Percentiles rank a stretch among this genome's conserved stretches.
phyloP scores from a whole-genome alignment of 352 stramenopile genomes.

The Phytophthora crassamura region DNA sequence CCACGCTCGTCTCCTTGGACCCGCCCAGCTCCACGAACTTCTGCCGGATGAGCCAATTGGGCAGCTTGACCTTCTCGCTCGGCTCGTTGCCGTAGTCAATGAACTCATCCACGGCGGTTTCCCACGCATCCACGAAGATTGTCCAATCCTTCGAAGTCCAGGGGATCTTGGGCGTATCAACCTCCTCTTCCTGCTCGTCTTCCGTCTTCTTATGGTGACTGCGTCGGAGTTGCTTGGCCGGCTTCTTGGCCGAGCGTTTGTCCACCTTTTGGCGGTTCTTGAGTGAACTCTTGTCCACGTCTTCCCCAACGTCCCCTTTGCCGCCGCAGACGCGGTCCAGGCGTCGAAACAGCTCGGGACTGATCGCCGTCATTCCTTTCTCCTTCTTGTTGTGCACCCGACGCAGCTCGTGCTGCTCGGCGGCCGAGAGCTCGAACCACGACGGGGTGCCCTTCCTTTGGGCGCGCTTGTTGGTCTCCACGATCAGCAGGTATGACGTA shows the following conservation, averaged over 20 bases:
- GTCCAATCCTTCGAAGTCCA: slow-evolving; percentile 39
- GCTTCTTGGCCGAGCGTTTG: slow-evolving; percentile 10
- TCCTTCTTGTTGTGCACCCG: slow-evolving; percentile 33
- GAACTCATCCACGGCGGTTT: slow-evolving; percentile 46
- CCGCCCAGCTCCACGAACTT: slow-evolving; percentile 41
- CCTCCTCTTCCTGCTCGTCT: slow-evolving; percentile 15
- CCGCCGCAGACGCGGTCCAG: slow-evolving; percentile 38
- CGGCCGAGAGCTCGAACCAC: slow-evolving; percentile 43
- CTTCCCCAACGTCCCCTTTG: not conserved
- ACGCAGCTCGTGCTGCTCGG: slow-evolving; percentile 40
- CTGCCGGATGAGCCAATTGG: slow-evolving; percentile 52
- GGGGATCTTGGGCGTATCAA: slow-evolving; percentile 7
- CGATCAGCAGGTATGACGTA: slow-evolving; percentile 41
- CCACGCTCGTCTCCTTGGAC: slow-evolving; percentile 37
- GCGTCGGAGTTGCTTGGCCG: slow-evolving; percentile 5
- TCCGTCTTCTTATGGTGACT: slow-evolving; percentile 25
- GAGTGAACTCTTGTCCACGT: too few species aligned
- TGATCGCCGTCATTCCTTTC: slow-evolving; percentile 38
- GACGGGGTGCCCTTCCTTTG: slow-evolving; percentile 9
- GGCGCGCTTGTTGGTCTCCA: slow-evolving; percentile 34
- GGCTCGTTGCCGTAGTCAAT: slow-evolving; percentile 37
- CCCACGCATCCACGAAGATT: slow-evolving; percentile 45
- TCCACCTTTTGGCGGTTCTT: slow-evolving; percentile 2
- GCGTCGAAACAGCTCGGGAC: slow-evolving; percentile 29
- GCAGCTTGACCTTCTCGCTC: slow-evolving; percentile 45